phyloP scores from a whole-genome alignment of 2,329 filamentous ascomycete species.

The Fusarium oxysporum region DNA sequence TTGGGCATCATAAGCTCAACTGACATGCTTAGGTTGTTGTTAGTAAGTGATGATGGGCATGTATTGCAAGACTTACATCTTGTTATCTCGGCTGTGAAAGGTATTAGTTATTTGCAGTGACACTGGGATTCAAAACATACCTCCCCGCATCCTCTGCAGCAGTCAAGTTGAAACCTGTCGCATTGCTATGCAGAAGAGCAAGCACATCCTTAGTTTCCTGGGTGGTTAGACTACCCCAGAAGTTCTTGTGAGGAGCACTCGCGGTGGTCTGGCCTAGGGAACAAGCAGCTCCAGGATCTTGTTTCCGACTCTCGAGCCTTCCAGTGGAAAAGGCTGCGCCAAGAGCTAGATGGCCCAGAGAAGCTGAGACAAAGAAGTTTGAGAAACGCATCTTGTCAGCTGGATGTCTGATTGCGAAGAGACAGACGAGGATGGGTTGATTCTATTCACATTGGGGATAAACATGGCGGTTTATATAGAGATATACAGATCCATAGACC shows the following conservation, averaged over 20 bases:
- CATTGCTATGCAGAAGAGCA: not conserved
- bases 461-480: not conserved
- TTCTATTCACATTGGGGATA: not conserved
- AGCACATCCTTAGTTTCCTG: slow-evolving; percentile 1
- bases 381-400: not conserved
- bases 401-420: not conserved
- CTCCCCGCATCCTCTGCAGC: not conserved
- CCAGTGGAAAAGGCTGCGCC: not conserved
- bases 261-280: accelerated
- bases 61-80: not conserved
- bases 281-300: not conserved
- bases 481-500: not conserved
- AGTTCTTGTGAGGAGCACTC: slow-evolving; percentile 7
- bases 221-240: not conserved
- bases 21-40: accelerated
- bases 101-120: not conserved
- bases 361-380: not conserved
- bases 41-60: accelerated
- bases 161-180: not conserved
- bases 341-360: not conserved
- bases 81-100: not conserved
- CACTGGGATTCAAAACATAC: not conserved
- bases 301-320: not conserved
- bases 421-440: not conserved
- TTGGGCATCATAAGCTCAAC: slow-evolving; percentile 12